Evolutionary conservation across 148 eudicot genomes (phyloP).

Genomic region (Dianthus caryophyllus): DNA sequence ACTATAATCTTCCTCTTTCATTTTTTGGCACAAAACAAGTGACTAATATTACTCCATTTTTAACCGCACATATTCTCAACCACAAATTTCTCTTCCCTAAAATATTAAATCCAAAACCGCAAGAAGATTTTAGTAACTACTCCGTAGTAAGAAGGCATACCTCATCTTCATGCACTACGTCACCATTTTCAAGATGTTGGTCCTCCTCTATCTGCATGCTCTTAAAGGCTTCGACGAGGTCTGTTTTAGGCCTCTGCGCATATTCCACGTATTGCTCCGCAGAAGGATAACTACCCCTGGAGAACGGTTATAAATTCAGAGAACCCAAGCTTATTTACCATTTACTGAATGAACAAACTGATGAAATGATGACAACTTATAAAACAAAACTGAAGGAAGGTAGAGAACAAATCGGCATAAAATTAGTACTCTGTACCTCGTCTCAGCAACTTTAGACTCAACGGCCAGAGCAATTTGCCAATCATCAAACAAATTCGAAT

Average conservation of each 20-base stretch:
- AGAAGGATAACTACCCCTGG: constrained; percentile 66
- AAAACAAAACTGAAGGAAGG: not conserved
- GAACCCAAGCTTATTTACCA: not conserved
- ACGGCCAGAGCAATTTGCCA: constrained; percentile 94
- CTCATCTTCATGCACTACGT: constrained; percentile 67
- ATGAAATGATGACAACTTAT: not conserved
- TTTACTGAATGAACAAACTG: not conserved
- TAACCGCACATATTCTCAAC: too few relatives aligned
- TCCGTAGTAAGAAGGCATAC: too few relatives aligned
- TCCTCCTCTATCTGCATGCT: constrained; percentile 78
- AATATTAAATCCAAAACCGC: too few relatives aligned
- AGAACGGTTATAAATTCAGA: constrained; percentile 22
- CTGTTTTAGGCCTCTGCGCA: constrained; percentile 64
- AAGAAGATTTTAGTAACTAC: too few relatives aligned
- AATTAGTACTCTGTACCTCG: constrained; percentile 72
- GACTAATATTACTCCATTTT: too few relatives aligned
- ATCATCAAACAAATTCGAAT: constrained; percentile 86
- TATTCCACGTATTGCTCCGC: constrained; percentile 67
- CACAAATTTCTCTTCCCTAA: too few relatives aligned
- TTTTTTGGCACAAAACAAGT: too few relatives aligned
- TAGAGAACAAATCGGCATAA: not conserved
- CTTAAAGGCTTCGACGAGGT: constrained; percentile 83
- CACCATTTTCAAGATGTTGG: constrained; percentile 79
- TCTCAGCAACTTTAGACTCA: constrained; percentile 73
- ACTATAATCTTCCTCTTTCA: too few relatives aligned